These are phyloP conservation scores for Chaetothyriales sp. DNA, from an alignment of 2,329 filamentous ascomycete genomes.

Conservation along the genomic window DNA sequence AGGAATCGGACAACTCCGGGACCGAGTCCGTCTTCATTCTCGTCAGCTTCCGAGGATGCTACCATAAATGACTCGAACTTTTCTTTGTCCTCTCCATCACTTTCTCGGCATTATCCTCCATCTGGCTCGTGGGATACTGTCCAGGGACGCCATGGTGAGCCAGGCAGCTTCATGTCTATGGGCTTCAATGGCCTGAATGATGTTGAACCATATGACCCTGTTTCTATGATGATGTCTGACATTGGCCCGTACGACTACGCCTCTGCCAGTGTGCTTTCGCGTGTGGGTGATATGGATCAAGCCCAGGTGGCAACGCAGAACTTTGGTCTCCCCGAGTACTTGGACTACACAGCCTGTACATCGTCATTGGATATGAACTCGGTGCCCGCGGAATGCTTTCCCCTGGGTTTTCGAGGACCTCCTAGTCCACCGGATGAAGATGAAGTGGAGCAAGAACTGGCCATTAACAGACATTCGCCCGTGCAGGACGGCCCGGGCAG, in stretches of 20 bases:
- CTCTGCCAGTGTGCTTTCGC: neutral
- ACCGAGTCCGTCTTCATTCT: conserved; percentile 7
- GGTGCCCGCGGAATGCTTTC: neutral
- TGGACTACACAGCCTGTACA: neutral
- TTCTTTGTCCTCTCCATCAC: conserved; percentile 8
- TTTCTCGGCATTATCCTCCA: neutral
- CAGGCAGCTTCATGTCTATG: neutral
- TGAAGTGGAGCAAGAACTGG: neutral
- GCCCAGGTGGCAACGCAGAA: neutral
- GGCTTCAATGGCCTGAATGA: neutral
- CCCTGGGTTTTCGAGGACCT: neutral
- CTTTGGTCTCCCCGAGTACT: neutral
- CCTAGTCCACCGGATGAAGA: neutral
- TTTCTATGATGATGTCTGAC: neutral
- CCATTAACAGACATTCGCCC: neutral
- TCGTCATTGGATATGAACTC: neutral
- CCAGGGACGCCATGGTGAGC: neutral
- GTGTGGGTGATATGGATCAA: neutral
- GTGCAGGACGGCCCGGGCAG: neutral
- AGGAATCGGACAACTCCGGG: conserved; percentile 10
- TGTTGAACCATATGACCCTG: neutral
- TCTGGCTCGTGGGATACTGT: neutral
- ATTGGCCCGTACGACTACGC: neutral
- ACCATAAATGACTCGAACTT: conserved; percentile 9
- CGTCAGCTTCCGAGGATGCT: conserved; percentile 6